Evolutionary conservation across 2,329 filamentous ascomycete species (phyloP).

Genomic region (Beauveria australis): DNA sequence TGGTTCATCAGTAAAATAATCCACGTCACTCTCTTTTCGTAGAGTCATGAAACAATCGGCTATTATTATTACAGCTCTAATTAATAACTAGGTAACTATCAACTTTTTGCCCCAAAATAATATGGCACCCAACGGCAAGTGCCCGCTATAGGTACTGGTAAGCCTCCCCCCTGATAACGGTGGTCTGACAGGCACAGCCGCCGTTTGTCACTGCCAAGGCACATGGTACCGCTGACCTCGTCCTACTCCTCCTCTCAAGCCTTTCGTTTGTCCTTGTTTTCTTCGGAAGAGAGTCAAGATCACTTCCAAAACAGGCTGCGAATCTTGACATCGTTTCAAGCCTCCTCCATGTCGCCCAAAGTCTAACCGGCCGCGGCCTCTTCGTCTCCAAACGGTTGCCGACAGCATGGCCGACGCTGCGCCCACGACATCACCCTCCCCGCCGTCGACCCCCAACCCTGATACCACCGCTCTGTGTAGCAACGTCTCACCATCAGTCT

Average conservation of each 20-base stretch:
- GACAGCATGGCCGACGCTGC: not conserved
- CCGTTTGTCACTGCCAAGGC: not conserved
- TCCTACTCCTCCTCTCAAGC: not conserved
- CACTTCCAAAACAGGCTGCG: not conserved
- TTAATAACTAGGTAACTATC: too few species aligned
- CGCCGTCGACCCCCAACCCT: not conserved
- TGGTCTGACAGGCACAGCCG: slow-evolving; percentile 1
- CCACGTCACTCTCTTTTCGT: too few species aligned
- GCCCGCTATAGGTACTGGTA: not conserved
- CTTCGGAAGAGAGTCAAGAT: not conserved
- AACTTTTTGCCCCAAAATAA: too few species aligned
- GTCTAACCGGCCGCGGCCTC: slow-evolving; percentile 4
- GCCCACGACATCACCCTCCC: not conserved
- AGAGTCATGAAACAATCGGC: too few species aligned
- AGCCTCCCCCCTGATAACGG: not conserved
- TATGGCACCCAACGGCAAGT: not conserved
- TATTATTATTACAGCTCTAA: too few species aligned
- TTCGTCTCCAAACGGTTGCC: not conserved
- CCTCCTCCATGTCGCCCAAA: slow-evolving; percentile 1
- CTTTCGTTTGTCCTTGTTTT: not conserved
- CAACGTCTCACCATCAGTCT: slow-evolving; percentile 28
- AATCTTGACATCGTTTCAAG: not conserved
- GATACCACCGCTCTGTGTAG: not conserved
- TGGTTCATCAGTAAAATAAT: too few species aligned
- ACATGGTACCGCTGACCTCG: not conserved